A percentile compares a stretch with the other conserved stretches of the same genome.
Conservation (phyloP, 768 basidiomycete genomes). For the Exidia glandulosa region DNA sequence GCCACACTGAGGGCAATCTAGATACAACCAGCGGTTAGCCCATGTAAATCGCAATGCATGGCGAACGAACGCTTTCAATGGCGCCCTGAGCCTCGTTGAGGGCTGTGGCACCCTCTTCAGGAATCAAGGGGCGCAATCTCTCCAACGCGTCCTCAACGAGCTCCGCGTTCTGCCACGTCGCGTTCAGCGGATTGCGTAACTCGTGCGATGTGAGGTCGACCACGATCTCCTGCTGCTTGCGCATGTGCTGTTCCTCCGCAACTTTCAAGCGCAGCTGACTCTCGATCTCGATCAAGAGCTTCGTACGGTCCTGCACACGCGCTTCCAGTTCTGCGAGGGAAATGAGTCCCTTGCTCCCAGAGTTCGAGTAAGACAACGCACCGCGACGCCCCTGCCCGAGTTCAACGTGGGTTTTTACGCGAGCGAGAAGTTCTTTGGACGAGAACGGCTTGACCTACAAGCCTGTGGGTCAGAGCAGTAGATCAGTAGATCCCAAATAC, state of each 20-base stretch:
- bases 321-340: neutral
- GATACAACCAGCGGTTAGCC: neutral
- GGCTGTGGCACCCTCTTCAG: no score
- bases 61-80: no score
- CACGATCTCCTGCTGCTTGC: neutral
- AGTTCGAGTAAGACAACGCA: no score
- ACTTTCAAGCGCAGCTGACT: neutral
- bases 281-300: neutral
- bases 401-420: neutral
- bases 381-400: neutral
- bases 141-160: neutral
- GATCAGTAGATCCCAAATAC: neutral
- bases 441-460: neutral
- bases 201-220: neutral
- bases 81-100: no score
- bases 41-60: no score
- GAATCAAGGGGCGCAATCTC: no score
- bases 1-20: neutral
- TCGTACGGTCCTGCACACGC: neutral
- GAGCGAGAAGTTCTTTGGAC: neutral
- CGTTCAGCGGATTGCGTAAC: neutral
- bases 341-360: no score
- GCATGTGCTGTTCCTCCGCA: neutral
- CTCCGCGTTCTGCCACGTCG: neutral
- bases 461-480: neutral